Conservation (phyloP, 495 filamentous ascomycete species). For the Aspergillus avenaceus region DNA sequence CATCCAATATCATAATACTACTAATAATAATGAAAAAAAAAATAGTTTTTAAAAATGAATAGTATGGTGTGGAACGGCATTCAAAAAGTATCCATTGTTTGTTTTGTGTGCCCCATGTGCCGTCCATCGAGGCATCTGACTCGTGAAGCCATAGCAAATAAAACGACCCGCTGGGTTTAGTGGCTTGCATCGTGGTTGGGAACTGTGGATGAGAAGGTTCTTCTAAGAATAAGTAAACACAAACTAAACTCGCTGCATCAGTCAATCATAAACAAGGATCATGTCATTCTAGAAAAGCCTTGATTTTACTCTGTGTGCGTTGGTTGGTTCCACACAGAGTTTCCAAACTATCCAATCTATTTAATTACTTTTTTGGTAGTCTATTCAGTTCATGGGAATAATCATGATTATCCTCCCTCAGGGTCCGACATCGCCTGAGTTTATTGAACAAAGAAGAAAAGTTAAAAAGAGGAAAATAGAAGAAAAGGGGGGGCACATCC, state of each 20-base stretch:
- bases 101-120: not conserved
- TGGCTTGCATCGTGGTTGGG: not conserved
- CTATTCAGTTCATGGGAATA: too few species aligned
- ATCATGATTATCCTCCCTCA: not conserved
- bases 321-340: not conserved
- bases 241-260: too few species aligned
- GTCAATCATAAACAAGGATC: not conserved
- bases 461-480: not conserved
- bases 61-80: not conserved
- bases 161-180: too few species aligned
- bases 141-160: not conserved
- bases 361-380: not conserved
- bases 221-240: not conserved
- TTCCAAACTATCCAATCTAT: not conserved
- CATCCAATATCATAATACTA: not conserved
- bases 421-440: not conserved
- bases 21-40: too few species aligned
- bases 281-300: not conserved
- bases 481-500: not conserved
- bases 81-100: too few species aligned
- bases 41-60: too few species aligned
- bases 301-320: not conserved
- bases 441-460: not conserved
- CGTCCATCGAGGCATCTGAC: not conserved
- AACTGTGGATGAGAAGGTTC: not conserved